Base-by-base conservation (phyloP, 441 rosid species). In the Corymbia citriodora region DNA sequence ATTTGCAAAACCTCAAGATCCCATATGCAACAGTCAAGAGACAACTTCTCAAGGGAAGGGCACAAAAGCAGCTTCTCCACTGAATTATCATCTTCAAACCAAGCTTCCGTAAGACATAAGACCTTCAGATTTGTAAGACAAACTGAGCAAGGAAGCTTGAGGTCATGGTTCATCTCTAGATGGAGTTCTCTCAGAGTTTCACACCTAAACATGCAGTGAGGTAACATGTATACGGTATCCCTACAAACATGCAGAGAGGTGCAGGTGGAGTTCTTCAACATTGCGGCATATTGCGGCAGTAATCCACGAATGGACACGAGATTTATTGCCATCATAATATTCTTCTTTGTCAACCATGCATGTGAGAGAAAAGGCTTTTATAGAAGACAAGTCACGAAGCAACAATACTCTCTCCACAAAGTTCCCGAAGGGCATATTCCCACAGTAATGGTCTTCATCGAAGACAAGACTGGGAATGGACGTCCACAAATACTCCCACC, bases 321-420 rank as follows among this genome's bases (percentile, higher is more conserved):
- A 49, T 74, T 54, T 88, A 33, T 79, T 55, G 18, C 59, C 59
- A 4, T 55, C 23, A 55, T 17, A 9, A 55, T 55, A 55, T 18
- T 55, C 59, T 55, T 55, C 59, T 6, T 23, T 17, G 55, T 53
- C n/a, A 25, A 29, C 27, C 49, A 57, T 17, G 57, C 89, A 87
- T 13, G 40, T 13, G 19, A 88, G 87, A 10, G 59, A 45, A 57
- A 89, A 52, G 52, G 9, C 18, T 19, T 79, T 4, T 36, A 89
- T 54, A 11, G 87, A 81, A 21, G 89, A 88, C 25, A 29, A 31
- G 45, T 68, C 55, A 45, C 54, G 65, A n/a, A 70, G 79, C 15
- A 33, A 16, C 55, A 91, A 65, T 7, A 57, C 88, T 86, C 55
- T 63, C 13, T 88, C 89, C 19, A 90, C 91, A 87, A 82, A 91